Percentiles rank a stretch among this genome's conserved stretches.
Conservation (phyloP, 106 monocot genomes). For the Hemerocallis citrina region DNA sequence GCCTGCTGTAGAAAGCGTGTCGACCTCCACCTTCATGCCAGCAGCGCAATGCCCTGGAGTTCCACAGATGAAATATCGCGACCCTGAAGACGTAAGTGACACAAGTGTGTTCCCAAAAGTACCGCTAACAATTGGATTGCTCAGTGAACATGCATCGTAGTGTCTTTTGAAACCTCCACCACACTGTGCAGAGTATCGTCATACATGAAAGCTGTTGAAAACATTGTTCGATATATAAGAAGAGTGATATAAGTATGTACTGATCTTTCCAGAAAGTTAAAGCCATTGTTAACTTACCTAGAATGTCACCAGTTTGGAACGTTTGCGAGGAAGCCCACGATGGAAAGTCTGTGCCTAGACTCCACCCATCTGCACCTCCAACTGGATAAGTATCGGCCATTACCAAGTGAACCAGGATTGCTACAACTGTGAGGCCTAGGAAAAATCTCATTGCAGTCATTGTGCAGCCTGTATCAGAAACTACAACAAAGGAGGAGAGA, state of each 20-base stretch:
- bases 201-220: constrained; percentile 34
- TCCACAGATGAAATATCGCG: constrained; percentile 53
- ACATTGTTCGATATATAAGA: background rate
- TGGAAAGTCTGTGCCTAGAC: background rate
- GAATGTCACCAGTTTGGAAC: constrained; percentile 1
- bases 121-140: constrained; percentile 10
- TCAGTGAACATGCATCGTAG: constrained; percentile 36
- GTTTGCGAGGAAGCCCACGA: background rate
- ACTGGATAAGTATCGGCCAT: background rate
- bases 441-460: constrained; percentile 1
- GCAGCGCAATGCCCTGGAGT: constrained; percentile 28
- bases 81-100: constrained; percentile 25
- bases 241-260: background rate
- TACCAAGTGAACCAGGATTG: background rate
- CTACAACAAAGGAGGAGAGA: background rate
- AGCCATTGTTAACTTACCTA: background rate
- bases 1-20: constrained; percentile 11
- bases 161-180: constrained; percentile 39
- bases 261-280: background rate
- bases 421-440: background rate
- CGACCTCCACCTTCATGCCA: constrained; percentile 46
- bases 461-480: background rate
- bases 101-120: constrained; percentile 26
- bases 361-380: constrained; percentile 5
- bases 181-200: constrained; percentile 17